Percentiles rank a stretch among this genome's conserved stretches.
Conservation (phyloP, 2,329 filamentous ascomycete species). For the Penicillium paneum region DNA sequence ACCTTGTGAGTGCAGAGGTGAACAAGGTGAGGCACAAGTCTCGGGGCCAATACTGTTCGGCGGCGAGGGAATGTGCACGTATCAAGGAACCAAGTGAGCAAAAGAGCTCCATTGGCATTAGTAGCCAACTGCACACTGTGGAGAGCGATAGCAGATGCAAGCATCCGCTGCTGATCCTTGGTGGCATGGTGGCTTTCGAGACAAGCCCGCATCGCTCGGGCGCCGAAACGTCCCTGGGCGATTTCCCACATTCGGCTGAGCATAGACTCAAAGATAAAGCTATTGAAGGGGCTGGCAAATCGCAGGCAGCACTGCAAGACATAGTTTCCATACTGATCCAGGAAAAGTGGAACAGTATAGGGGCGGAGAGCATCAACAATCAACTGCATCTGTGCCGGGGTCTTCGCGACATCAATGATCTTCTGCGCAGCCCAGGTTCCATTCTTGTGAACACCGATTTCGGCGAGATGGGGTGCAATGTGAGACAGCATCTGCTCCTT, state of each 20-base stretch:
- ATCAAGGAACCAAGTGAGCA: slow-evolving; percentile 96
- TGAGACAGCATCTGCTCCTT: slow-evolving; percentile 87
- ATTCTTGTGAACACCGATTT: slow-evolving; percentile 98
- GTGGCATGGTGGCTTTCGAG: slow-evolving; percentile 92
- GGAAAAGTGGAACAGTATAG: slow-evolving; percentile 85
- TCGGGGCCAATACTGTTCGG: slow-evolving; percentile 84
- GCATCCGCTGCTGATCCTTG: slow-evolving; percentile 91
- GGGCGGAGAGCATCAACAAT: slow-evolving; percentile 81
- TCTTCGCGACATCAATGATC: slow-evolving; percentile 95
- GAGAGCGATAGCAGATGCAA: slow-evolving; percentile 90
- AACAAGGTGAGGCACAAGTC: slow-evolving; percentile 87
- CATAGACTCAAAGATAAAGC: slow-evolving; percentile 99
- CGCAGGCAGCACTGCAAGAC: slow-evolving; percentile 95
- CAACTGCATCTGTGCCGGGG: slow-evolving; percentile 73
- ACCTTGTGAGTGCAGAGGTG: slow-evolving; percentile 98
- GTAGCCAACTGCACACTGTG: slow-evolving; percentile 96
- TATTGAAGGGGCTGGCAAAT: slow-evolving; percentile 82
- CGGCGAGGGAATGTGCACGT: slow-evolving; percentile 94
- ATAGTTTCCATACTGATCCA: slow-evolving; percentile 98
- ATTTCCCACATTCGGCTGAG: slow-evolving; percentile 90
- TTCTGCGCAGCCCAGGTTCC: slow-evolving; percentile 99
- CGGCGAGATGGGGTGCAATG: slow-evolving; percentile 86
- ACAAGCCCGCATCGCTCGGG: slow-evolving; percentile 93
- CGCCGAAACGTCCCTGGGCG: slow-evolving; percentile 87
- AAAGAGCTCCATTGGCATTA: slow-evolving; percentile 88